phyloP scores from a whole-genome alignment of 345 rosid genomes.

The Corymbia maculata region DNA sequence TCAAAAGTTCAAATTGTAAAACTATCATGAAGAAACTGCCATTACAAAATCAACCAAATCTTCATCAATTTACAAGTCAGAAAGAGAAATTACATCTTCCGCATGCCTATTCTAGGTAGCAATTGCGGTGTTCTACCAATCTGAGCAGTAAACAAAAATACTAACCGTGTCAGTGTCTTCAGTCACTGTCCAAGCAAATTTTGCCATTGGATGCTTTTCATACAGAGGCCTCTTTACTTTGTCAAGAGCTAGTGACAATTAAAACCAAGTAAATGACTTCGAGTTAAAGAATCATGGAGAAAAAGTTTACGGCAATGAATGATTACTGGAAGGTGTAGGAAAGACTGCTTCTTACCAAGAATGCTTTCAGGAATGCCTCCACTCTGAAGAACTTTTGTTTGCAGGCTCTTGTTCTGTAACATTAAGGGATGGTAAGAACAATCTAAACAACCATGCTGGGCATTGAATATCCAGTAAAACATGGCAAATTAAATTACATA shows the following conservation, averaged over 20 bases:
- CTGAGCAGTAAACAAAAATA: conserved; percentile 4
- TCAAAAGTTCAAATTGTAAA: not conserved
- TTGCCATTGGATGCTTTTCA: conserved; percentile 89
- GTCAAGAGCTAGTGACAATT: conserved; percentile 59
- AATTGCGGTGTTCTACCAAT: not conserved
- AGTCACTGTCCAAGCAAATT: conserved; percentile 82
- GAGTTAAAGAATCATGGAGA: not conserved
- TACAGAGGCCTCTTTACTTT: conserved; percentile 82
- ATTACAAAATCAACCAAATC: not conserved
- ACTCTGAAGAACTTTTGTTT: conserved; percentile 55
- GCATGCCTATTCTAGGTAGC: not conserved
- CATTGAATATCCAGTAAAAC: not conserved
- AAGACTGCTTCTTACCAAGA: conserved; percentile 41
- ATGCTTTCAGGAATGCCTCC: conserved; percentile 51
- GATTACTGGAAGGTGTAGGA: not conserved
- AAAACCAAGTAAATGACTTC: not conserved
- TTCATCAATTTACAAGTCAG: not conserved
- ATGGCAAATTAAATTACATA: not conserved
- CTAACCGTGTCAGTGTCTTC: conserved; percentile 83
- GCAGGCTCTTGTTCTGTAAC: conserved; percentile 55
- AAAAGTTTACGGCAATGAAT: conserved; percentile 3
- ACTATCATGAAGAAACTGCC: not conserved
- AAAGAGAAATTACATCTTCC: not conserved
- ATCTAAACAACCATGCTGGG: not conserved
- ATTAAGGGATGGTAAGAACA: not conserved